A percentile compares a stretch with the other conserved stretches of the same genome.
phyloP scores from a whole-genome alignment of 352 stramenopile species.

The Phytopythium montanum region DNA sequence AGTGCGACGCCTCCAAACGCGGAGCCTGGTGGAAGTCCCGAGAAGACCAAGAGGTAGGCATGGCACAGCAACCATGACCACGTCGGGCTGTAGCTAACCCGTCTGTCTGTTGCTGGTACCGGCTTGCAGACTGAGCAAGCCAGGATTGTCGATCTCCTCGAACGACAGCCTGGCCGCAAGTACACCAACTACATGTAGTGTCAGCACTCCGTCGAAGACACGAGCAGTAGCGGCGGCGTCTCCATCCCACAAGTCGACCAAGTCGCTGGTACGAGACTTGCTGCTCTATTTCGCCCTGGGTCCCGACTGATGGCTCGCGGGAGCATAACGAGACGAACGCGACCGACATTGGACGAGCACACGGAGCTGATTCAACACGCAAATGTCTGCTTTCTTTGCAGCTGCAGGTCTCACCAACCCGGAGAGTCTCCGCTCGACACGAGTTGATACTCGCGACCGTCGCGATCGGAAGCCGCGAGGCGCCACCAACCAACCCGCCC shows the following conservation, averaged over 20 bases:
- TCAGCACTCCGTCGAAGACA: background rate
- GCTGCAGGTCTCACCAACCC: background rate
- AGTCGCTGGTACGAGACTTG: constrained; percentile 16
- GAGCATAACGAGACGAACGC: background rate
- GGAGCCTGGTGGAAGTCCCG: background rate
- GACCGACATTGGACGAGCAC: background rate
- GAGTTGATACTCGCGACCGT: constrained; percentile 8
- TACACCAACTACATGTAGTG: background rate
- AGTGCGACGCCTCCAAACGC: background rate
- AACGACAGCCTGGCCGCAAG: background rate
- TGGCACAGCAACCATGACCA: background rate
- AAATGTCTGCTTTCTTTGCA: background rate
- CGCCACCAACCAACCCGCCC: constrained; percentile 44
- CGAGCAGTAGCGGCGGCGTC: background rate
- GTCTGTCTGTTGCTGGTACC: background rate
- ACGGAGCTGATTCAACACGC: background rate
- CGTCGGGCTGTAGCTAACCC: background rate
- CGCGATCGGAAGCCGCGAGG: constrained; percentile 17
- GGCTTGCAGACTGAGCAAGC: constrained; percentile 2
- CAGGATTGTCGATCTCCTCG: background rate
- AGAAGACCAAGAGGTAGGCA: constrained; percentile 3
- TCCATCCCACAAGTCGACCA: constrained; percentile 4
- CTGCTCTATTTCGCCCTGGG: constrained; percentile 5
- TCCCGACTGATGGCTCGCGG: background rate
- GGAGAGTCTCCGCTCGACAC: constrained; percentile 3